Evolutionary conservation across 805 yeast species (phyloP).

Genomic region (Metschnikowia corniflorae): DNA sequence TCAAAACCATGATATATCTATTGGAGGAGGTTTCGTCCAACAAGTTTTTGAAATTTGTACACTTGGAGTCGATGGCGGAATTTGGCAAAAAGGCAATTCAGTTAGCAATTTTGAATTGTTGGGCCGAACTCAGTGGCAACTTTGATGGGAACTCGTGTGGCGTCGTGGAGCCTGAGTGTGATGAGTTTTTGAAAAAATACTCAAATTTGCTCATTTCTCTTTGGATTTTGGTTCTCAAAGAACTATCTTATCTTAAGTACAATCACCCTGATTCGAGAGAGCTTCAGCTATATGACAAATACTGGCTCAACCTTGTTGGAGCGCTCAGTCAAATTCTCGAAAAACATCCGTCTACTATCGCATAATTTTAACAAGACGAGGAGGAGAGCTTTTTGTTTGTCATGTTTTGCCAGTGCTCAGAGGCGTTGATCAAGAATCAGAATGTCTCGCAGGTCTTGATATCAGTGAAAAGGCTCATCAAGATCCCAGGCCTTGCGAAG

Average conservation of each 20-base stretch:
- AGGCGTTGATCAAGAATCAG: slow-evolving; percentile 53
- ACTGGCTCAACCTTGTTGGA: slow-evolving; percentile 76
- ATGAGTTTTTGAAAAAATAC: slow-evolving; percentile 51
- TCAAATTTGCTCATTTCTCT: slow-evolving; percentile 60
- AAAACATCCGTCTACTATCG: slow-evolving; percentile 42
- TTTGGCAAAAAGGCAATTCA: slow-evolving; percentile 50
- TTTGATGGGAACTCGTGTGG: slow-evolving; percentile 22
- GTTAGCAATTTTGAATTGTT: slow-evolving; percentile 60
- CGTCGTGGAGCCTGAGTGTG: slow-evolving; percentile 42
- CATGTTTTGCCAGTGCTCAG: slow-evolving; percentile 79
- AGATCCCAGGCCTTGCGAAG: slow-evolving; percentile 52
- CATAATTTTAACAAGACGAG: slow-evolving; percentile 52
- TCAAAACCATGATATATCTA: slow-evolving; percentile 61
- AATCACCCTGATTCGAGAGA: slow-evolving; percentile 39
- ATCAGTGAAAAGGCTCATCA: slow-evolving; percentile 47
- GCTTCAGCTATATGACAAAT: slow-evolving; percentile 48
- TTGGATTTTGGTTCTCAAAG: slow-evolving; percentile 76
- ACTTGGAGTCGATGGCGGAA: slow-evolving; percentile 45
- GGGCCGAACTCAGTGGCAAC: slow-evolving; percentile 59
- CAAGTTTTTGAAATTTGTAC: slow-evolving; percentile 51
- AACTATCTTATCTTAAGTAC: slow-evolving; percentile 66
- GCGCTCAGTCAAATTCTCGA: slow-evolving; percentile 68
- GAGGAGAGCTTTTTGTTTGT: slow-evolving; percentile 69
- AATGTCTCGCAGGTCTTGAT: slow-evolving; percentile 50
- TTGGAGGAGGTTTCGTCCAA: slow-evolving; percentile 54